phyloP scores from a whole-genome alignment of 306 rosid genomes.

The Corylus heterophylla region DNA sequence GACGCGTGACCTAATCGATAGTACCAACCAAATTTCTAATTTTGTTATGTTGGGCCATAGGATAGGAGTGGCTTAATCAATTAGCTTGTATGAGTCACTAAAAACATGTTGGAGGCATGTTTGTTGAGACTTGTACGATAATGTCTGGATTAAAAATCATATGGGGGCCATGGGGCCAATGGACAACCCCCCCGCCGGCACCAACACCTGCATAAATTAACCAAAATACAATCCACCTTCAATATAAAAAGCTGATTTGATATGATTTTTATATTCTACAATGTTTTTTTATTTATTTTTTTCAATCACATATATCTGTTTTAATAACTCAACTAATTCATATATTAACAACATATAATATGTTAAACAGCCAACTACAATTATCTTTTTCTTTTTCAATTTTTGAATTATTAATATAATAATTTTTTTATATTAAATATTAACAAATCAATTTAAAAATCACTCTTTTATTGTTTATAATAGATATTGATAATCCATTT shows the following conservation, averaged over 20 bases:
- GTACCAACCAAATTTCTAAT: too few relatives aligned
- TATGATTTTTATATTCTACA: not conserved
- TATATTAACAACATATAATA: not conserved
- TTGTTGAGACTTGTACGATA: constrained; percentile 16
- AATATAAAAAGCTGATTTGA: not conserved
- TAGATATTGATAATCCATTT: too few relatives aligned
- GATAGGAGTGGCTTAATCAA: not conserved
- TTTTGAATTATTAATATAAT: too few relatives aligned
- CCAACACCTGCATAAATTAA: not conserved
- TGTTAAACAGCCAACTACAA: not conserved
- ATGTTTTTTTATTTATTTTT: not conserved
- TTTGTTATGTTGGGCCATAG: not conserved
- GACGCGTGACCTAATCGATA: too few relatives aligned
- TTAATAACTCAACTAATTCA: not conserved
- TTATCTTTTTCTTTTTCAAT: too few relatives aligned
- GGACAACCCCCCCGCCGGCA: constrained; percentile 7
- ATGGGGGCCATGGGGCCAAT: not conserved
- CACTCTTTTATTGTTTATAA: too few relatives aligned
- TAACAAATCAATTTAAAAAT: too few relatives aligned
- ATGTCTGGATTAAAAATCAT: not conserved
- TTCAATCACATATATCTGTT: constrained; percentile 18
- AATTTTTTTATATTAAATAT: too few relatives aligned
- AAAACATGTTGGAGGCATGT: not conserved
- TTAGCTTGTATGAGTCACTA: too few relatives aligned
- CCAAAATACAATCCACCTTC: not conserved